Evolutionary conservation across 2,329 filamentous ascomycete species (phyloP), one percentile per base, ranked within the genome.

Genomic region (Saccharata proteae): DNA sequence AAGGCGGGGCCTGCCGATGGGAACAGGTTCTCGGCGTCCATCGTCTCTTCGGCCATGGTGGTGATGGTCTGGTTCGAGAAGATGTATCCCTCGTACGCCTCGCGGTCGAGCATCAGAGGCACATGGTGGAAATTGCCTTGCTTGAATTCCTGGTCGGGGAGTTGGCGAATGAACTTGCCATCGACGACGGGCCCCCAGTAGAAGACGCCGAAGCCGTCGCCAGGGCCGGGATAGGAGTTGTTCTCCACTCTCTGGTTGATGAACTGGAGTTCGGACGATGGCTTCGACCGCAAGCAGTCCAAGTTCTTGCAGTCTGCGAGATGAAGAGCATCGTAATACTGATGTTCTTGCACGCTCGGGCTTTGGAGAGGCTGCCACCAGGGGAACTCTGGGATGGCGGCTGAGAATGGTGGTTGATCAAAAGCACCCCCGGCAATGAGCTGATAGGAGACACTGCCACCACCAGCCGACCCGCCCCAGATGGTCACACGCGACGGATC

Each of bases 381-480:
- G 5, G 31, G 31, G 15, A 27, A 33, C 25, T 58, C 53, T 3
- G 49, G 34, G 19, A 63, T 61, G 1, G 55, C 60, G 4, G 56
- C 59, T n/a, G 52, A 46, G 39, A 63, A 64, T 0, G 61, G 52
- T 0, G 56, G 53, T 2, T 49, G 42, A 4, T 47, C 44, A 0
- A 48, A 40, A 4, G 55, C 59, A 11, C 58, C 47, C 29, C 57
- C 54, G 8, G 55, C 42, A 17, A 52, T 56, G 39, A 61, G 48
- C 29, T 54, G 52, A 26, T 51, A 51, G 31, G 50, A 39, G 1
- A 76, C 70, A 9, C 69, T 71, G 3, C 67, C 71, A 3, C 60
- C 73, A 5, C 74, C 74, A 2, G 74, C 69, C 3, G 69, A 75
- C n/a, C 64, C 63, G 3, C 74, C 72, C 38, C 74, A 67, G 27